Percentiles rank a stretch among this genome's conserved stretches.
Evolutionary conservation across 805 yeast species (phyloP).

Genomic region (Ogataea naganishii): DNA sequence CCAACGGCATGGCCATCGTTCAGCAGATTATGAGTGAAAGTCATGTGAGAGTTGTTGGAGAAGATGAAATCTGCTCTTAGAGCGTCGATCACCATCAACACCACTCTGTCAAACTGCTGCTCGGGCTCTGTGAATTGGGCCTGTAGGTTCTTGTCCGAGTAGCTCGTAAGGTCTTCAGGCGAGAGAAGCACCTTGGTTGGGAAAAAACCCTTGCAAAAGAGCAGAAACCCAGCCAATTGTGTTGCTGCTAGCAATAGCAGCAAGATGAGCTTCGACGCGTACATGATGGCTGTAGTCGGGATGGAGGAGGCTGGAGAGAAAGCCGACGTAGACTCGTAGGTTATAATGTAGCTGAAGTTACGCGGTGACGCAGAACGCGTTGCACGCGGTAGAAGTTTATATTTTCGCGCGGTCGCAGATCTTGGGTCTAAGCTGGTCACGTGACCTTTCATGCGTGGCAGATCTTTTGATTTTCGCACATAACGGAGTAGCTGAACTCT

Average conservation of each 20-base stretch:
- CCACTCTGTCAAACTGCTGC: slow-evolving; percentile 54
- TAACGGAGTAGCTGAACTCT: too few relatives aligned
- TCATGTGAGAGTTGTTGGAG: slow-evolving; percentile 56
- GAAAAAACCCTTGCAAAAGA: slow-evolving; percentile 79
- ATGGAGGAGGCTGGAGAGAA: too few relatives aligned
- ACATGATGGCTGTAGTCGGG: slow-evolving; percentile 2
- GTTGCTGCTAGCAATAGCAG: slow-evolving; percentile 12
- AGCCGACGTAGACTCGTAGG: too few relatives aligned
- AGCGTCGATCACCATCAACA: slow-evolving; percentile 89
- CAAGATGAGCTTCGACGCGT: slow-evolving; percentile 9
- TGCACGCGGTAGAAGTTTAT: too few relatives aligned
- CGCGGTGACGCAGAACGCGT: too few relatives aligned
- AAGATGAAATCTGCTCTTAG: slow-evolving; percentile 82
- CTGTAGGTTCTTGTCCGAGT: slow-evolving; percentile 22
- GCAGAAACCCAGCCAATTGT: slow-evolving; percentile 46
- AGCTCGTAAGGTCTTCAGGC: slow-evolving; percentile 39
- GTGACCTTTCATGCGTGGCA: too few relatives aligned
- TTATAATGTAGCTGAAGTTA: too few relatives aligned
- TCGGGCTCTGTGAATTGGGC: slow-evolving; percentile 18
- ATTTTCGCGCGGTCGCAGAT: too few relatives aligned
- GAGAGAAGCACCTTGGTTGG: slow-evolving; percentile 78
- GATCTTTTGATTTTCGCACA: too few relatives aligned
- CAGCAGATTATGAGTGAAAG: slow-evolving; percentile 55
- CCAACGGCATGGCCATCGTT: slow-evolving; percentile 69
- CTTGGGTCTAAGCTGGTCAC: too few relatives aligned